Evolutionary conservation across 2,329 filamentous ascomycete species (phyloP).

Genomic region (Botrytis cinerea): DNA sequence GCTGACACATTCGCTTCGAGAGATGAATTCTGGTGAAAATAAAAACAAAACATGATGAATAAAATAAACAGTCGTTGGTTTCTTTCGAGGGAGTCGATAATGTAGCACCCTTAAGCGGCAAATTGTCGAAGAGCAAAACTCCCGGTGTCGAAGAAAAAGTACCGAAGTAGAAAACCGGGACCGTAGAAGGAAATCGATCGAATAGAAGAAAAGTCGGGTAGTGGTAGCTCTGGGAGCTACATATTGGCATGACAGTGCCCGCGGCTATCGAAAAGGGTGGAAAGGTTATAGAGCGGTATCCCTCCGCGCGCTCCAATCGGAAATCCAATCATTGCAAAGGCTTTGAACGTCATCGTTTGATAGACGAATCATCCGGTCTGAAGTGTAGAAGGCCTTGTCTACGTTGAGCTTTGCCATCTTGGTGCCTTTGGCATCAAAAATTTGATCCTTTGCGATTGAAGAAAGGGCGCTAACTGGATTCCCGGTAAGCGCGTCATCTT

Average conservation of each 20-base stretch:
- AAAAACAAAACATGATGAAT: neutral
- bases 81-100: neutral
- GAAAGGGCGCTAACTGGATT: too few species aligned
- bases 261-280: neutral
- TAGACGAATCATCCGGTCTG: neutral
- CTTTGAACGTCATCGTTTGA: neutral
- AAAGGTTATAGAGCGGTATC: constrained; percentile 1
- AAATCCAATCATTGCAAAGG: neutral
- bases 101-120: neutral
- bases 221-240: neutral
- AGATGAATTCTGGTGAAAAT: neutral
- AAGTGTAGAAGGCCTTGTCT: neutral
- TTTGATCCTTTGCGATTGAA: neutral
- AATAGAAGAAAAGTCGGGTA: constrained; percentile 2
- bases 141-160: neutral
- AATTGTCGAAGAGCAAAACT: neutral
- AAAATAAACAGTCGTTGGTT: neutral
- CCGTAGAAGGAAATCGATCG: neutral
- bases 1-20: neutral
- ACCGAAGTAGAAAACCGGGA: neutral
- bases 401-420: neutral
- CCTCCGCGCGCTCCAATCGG: constrained; percentile 3
- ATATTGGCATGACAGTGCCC: neutral
- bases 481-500: neutral
- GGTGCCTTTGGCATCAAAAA: neutral